Evolutionary conservation across 257 asterid genomes (phyloP), one percentile per base, ranked within the genome.

Genomic region (Salvia rosmarinus): DNA sequence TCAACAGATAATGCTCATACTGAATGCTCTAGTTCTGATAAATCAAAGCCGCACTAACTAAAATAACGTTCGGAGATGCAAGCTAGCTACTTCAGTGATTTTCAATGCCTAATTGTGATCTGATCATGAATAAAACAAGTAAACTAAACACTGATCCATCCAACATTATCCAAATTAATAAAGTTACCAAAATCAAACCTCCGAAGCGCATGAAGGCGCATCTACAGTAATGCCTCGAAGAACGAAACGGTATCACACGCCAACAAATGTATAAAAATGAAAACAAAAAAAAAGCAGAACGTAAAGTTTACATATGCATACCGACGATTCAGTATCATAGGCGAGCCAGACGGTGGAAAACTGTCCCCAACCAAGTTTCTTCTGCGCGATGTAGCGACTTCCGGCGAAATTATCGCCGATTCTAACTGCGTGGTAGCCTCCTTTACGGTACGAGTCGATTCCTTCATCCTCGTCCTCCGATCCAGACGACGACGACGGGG

Each of bases 291-390:
- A 1, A 17, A 7, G 4, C 6, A n/a, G 2, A 56, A 23, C 51
- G 13, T 8, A 17, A 66, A 64, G 17, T 2, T 12, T 9, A 8
- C 20, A 55, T 44, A 75, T 51, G 19, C 89, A 64, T 88, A 94
- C 98, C 58, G 96, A 89, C 68, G 92, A 77, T 57, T 75, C 84
- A 30, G 90, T 89, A 77, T 93, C 96, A 70, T 86, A 93, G 55
- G 92, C 96, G 46, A 93, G 98, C 98, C 98, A 93, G 37, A 93
- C 98, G 70, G 96, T 90, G 74, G 98, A 93, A 77, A 93, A 93
- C 82, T 93, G 89, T 35, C 98, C 98, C 98, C 97, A 93, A 0
- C 98, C 98, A 49, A 93, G 97, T 67, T 93, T 93, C 32, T 95
- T 87, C 88, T 93, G 98, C 39, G 97, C 98, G 80, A 93, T 82